Evolutionary conservation across 2,329 filamentous ascomycete genomes (phyloP).

Genomic region (Trematosphaeria pertusa): DNA sequence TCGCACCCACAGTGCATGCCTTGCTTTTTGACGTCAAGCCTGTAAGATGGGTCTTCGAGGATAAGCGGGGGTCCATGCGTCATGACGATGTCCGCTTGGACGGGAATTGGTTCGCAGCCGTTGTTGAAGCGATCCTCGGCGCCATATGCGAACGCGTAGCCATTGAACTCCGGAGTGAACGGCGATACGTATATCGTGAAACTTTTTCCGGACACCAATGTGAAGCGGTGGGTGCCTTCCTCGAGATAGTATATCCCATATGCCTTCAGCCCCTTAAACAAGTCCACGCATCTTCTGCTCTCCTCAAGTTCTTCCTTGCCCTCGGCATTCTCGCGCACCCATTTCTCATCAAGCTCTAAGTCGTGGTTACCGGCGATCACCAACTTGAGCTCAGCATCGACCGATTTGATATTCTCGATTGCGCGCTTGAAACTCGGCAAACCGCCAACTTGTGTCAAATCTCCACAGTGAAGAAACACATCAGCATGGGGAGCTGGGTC

Average conservation of each 20-base stretch:
- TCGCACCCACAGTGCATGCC: constrained; percentile 10
- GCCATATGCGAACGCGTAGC: constrained; percentile 17
- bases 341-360: constrained; percentile 58
- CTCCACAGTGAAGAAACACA: constrained; percentile 62
- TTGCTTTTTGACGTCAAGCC: constrained; percentile 4
- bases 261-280: constrained; percentile 5
- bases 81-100: constrained; percentile 59
- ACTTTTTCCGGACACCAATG: constrained; percentile 52
- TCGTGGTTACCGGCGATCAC: constrained; percentile 69
- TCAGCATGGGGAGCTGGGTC: constrained; percentile 49
- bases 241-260: constrained; percentile 58
- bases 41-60: neutral
- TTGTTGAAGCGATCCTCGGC: constrained; percentile 19
- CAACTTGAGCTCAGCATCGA: constrained; percentile 62
- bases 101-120: constrained; percentile 25
- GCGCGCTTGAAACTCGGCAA: constrained; percentile 52
- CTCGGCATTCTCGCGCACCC: constrained; percentile 5
- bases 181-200: constrained; percentile 60
- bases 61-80: constrained; percentile 61
- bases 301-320: constrained; percentile 19
- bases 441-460: constrained; percentile 60
- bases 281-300: constrained; percentile 32
- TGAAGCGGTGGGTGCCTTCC: constrained; percentile 57
- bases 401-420: constrained; percentile 53
- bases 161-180: constrained; percentile 50